phyloP scores from a whole-genome alignment of 495 filamentous ascomycete genomes.

The Poronia punctata region DNA sequence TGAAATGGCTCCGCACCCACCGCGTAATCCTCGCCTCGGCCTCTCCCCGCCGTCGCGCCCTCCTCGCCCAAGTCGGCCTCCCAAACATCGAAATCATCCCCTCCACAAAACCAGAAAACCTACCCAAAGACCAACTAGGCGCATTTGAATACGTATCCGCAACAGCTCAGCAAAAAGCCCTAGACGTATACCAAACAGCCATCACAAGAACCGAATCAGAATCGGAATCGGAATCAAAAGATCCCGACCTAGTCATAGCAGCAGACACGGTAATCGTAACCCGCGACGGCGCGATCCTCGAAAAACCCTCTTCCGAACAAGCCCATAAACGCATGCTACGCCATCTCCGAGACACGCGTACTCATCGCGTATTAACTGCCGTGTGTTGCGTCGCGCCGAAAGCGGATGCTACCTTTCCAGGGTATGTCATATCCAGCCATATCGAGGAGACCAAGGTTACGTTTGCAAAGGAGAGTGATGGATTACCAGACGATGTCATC shows the following conservation, averaged over 20 bases:
- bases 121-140: conserved; percentile 63
- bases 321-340: conserved; percentile 79
- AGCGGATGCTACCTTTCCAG: conserved; percentile 66
- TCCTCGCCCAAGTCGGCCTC: conserved; percentile 71
- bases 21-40: conserved; percentile 82
- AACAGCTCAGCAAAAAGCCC: conserved; percentile 76
- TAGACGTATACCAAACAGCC: conserved; percentile 61
- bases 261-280: conserved; percentile 90
- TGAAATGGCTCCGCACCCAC: conserved; percentile 62
- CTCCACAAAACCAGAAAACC: conserved; percentile 71
- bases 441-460: conserved; percentile 83
- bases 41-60: conserved; percentile 74
- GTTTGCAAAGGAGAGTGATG: conserved; percentile 71
- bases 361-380: conserved; percentile 75
- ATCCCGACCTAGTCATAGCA: conserved; percentile 80
- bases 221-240: conserved; percentile 26
- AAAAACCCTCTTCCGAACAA: conserved; percentile 78
- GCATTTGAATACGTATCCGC: conserved; percentile 86
- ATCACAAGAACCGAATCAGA: conserved; percentile 6
- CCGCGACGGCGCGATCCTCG: conserved; percentile 64
- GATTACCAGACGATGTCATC: conserved; percentile 57
- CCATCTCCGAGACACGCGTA: conserved; percentile 61
- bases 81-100: conserved; percentile 73
- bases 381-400: conserved; percentile 75
- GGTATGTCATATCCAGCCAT: conserved; percentile 71